These are phyloP conservation scores for Zalaria obscura DNA, from an alignment of 2,329 filamentous ascomycete species.

Conservation along the genomic window DNA sequence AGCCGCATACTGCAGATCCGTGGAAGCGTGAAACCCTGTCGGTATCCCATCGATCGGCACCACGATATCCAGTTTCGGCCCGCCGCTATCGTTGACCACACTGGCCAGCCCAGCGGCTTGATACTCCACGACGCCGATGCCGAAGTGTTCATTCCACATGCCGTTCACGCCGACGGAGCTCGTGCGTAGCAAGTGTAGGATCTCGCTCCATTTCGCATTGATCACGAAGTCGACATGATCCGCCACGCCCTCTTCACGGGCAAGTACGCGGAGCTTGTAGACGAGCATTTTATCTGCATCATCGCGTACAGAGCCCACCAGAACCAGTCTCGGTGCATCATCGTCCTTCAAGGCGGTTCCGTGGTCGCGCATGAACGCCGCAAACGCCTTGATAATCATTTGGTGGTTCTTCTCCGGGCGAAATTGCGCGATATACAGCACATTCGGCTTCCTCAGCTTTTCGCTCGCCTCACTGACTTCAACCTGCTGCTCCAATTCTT, in stretches of 20 bases:
- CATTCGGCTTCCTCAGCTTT: constrained; percentile 49
- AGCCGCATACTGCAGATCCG: constrained; percentile 61
- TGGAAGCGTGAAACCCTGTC: constrained; percentile 83
- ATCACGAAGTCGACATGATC: constrained; percentile 76
- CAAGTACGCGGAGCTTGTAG: constrained; percentile 74
- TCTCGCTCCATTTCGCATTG: constrained; percentile 78
- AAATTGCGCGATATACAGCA: constrained; percentile 95
- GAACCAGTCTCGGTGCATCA: constrained; percentile 51
- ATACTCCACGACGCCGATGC: constrained; percentile 96
- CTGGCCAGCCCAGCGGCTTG: constrained; percentile 87
- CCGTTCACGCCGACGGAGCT: constrained; percentile 83
- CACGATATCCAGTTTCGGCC: constrained; percentile 88
- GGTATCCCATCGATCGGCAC: constrained; percentile 61
- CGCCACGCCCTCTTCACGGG: constrained; percentile 73
- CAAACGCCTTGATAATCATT: constrained; percentile 76
- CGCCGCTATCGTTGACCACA: constrained; percentile 86
- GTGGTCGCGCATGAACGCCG: constrained; percentile 32
- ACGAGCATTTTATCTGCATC: constrained; percentile 67
- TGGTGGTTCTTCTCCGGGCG: constrained; percentile 94
- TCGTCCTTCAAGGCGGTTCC: constrained; percentile 7
- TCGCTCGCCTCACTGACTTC: constrained; percentile 58
- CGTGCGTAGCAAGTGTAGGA: constrained; percentile 62
- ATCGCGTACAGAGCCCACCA: constrained; percentile 87
- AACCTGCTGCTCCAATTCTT: constrained; percentile 64
- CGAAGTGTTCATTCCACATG: constrained; percentile 99